Percentiles rank a stretch among this genome's conserved stretches.
Evolutionary conservation across 257 asterid genomes (phyloP).

Genomic region (Linderniella brevidens): DNA sequence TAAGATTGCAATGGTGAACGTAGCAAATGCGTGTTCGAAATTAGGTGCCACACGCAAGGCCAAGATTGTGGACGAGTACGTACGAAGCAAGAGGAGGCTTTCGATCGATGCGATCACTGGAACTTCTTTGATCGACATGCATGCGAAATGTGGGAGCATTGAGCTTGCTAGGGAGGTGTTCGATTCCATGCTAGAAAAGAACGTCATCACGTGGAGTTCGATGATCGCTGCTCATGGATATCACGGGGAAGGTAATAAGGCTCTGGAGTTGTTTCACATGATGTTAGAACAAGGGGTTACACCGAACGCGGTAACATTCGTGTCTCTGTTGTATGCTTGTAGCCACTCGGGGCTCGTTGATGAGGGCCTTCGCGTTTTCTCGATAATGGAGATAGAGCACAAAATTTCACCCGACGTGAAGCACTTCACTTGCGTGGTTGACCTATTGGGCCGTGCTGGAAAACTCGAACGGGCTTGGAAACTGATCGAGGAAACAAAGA

Average conservation of each 20-base stretch:
- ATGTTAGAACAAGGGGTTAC: constrained; percentile 29
- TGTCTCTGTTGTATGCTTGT: constrained; percentile 60
- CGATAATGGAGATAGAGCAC: constrained; percentile 30
- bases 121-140: constrained; percentile 79
- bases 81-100: constrained; percentile 38
- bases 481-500: constrained; percentile 42
- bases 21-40: constrained; percentile 77
- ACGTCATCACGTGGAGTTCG: constrained; percentile 78
- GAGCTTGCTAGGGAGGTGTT: constrained; percentile 45
- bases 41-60: constrained; percentile 53
- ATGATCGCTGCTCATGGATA: constrained; percentile 73
- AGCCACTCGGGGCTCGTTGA: constrained; percentile 82
- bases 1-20: constrained; percentile 61
- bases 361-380: constrained; percentile 46
- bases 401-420: constrained; percentile 48
- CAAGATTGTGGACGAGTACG: constrained; percentile 56
- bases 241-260: constrained; percentile 74
- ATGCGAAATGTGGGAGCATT: constrained; percentile 80
- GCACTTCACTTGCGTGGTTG: constrained; percentile 70
- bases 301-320: constrained; percentile 59
- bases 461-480: constrained; percentile 33
- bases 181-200: constrained; percentile 38
- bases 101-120: constrained; percentile 44
- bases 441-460: constrained; percentile 38
- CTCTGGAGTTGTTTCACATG: constrained; percentile 30